phyloP scores from a whole-genome alignment of 345 rosid genomes.

The Noccaea caerulescens region DNA sequence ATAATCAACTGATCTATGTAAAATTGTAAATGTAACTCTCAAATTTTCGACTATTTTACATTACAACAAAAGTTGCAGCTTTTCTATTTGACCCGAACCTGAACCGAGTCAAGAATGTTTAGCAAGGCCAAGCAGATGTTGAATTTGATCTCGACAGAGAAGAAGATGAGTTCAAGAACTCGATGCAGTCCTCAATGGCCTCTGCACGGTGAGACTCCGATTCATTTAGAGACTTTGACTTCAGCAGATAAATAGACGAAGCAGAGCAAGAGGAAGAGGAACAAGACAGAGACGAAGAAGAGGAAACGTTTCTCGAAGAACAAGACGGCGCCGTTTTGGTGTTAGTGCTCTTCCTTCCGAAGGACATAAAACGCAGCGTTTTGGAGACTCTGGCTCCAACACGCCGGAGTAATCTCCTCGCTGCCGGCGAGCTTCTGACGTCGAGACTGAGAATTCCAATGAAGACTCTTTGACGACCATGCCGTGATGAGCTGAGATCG shows the following conservation, averaged over 20 bases:
- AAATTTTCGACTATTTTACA: constrained; percentile 11
- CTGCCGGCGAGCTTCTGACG: constrained; percentile 34
- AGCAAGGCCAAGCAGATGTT: constrained; percentile 56
- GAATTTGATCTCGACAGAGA: constrained; percentile 79
- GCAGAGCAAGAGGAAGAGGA: constrained; percentile 56
- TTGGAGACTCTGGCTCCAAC: constrained; percentile 57
- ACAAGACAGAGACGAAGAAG: constrained; percentile 39
- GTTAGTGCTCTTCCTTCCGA: constrained; percentile 37
- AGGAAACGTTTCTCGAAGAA: constrained; percentile 11
- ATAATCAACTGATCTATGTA: constrained; percentile 20
- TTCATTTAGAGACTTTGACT: constrained; percentile 73
- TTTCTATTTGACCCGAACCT: constrained; percentile 4
- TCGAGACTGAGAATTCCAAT: constrained; percentile 49
- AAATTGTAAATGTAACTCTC: background rate
- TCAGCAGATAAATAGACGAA: constrained; percentile 41
- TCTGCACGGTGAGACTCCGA: constrained; percentile 83
- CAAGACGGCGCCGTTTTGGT: constrained; percentile 8
- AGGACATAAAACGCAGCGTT: constrained; percentile 56
- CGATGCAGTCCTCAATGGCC: constrained; percentile 88
- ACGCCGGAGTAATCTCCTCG: constrained; percentile 51
- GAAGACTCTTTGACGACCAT: constrained; percentile 44
- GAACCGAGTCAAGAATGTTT: constrained; percentile 16
- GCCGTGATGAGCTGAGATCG: constrained; percentile 43
- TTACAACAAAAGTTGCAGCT: constrained; percentile 3
- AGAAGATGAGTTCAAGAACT: constrained; percentile 83